These are phyloP conservation scores for Posidonia australis DNA, from an alignment of 106 monocot genomes.

Conservation along the genomic window DNA sequence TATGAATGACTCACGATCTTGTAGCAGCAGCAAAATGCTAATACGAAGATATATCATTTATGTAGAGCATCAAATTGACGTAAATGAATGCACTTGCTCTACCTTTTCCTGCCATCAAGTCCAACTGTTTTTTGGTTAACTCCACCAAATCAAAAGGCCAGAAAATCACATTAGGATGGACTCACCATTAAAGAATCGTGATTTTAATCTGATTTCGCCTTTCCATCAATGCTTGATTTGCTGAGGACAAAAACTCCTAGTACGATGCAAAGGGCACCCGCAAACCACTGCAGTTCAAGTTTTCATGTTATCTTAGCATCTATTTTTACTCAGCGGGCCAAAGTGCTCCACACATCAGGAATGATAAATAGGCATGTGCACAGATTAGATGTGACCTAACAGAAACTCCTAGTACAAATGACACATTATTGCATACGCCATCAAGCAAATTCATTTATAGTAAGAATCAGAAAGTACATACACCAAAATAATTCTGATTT, in stretches of 20 bases:
- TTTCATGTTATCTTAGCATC: background rate
- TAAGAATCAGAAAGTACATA: background rate
- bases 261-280: conserved; percentile 12
- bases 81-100: no score
- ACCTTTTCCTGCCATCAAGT: no score
- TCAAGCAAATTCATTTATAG: background rate
- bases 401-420: background rate
- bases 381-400: background rate
- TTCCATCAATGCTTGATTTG: background rate
- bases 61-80: no score
- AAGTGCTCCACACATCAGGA: background rate
- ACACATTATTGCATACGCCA: background rate
- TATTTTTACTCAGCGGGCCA: no score
- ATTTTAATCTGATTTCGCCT: conserved; percentile 7
- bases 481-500: background rate
- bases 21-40: no score
- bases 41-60: no score
- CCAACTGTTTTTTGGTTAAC: no score
- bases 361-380: background rate
- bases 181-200: no score
- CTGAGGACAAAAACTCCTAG: conserved; percentile 15
- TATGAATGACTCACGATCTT: no score
- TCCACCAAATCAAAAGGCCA: no score
- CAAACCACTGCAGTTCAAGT: conserved; percentile 10
- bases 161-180: no score